phyloP scores from a whole-genome alignment of 345 rosid species.

The Eucalyptus marginata region DNA sequence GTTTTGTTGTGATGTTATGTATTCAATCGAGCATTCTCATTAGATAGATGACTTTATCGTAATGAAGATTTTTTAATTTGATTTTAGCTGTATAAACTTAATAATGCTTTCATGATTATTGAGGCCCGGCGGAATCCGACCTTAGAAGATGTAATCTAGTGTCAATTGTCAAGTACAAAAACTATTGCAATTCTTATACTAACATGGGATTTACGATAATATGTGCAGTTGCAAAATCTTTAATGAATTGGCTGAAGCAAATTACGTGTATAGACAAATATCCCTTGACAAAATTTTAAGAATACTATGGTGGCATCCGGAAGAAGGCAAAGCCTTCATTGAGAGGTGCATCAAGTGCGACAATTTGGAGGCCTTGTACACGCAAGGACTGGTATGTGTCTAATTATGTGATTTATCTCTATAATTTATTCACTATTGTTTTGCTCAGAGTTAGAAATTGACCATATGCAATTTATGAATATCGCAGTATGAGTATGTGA shows the following conservation, averaged over 20 bases:
- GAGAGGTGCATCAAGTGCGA: background rate
- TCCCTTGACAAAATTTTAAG: background rate
- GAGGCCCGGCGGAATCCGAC: background rate
- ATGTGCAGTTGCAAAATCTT: background rate
- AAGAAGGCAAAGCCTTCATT: background rate
- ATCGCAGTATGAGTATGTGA: background rate
- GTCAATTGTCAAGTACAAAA: background rate
- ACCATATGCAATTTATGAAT: background rate
- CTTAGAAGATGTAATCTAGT: background rate
- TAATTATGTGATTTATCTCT: background rate
- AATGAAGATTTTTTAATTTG: background rate
- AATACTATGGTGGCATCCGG: background rate
- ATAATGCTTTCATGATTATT: background rate
- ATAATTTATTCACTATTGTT: background rate
- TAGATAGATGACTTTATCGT: background rate
- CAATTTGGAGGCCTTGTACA: background rate
- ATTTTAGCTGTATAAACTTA: background rate
- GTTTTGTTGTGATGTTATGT: background rate
- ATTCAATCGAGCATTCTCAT: background rate
- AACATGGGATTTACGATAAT: background rate
- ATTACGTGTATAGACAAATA: background rate
- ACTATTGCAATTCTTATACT: background rate
- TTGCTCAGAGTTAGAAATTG: rapidly evolving
- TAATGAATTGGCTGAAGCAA: background rate
- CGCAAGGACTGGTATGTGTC: background rate